A percentile compares a stretch with the other conserved stretches of the same genome.
Evolutionary conservation across 148 eudicot genomes (phyloP).

Genomic region (Vaccinium darrowii): DNA sequence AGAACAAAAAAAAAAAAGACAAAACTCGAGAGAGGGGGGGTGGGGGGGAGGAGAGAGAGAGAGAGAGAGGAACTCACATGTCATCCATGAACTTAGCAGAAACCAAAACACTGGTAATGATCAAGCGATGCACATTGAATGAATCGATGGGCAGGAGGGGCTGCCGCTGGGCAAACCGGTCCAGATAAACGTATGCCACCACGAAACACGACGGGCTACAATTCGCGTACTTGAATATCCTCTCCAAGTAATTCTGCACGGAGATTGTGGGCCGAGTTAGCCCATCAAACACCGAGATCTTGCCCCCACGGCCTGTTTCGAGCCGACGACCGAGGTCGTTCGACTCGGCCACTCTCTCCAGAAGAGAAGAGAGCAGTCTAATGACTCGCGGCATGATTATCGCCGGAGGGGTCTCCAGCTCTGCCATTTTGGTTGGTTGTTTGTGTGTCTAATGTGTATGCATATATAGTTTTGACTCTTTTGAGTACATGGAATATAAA

Average conservation of each 20-base stretch:
- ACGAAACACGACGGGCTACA: constrained; percentile 73
- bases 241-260: constrained; percentile 56
- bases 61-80: constrained; percentile 45
- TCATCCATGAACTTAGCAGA: constrained; percentile 89
- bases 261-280: constrained; percentile 62
- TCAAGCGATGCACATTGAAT: constrained; percentile 75
- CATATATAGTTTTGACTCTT: neutral
- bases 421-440: constrained; percentile 17
- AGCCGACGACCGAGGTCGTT: constrained; percentile 40
- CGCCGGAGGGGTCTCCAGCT: constrained; percentile 26
- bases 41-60: neutral
- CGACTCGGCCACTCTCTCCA: constrained; percentile 55
- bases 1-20: neutral
- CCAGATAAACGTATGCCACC: constrained; percentile 74
- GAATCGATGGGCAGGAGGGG: constrained; percentile 63
- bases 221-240: constrained; percentile 76
- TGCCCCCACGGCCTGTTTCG: constrained; percentile 15
- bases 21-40: neutral
- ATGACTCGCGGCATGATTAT: constrained; percentile 43
- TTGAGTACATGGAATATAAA: neutral
- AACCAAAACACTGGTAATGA: constrained; percentile 72
- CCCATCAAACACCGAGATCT: constrained; percentile 64
- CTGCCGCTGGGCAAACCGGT: constrained; percentile 62
- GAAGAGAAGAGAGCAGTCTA: constrained; percentile 50
- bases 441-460: neutral